A percentile compares a stretch with the other conserved stretches of the same genome.
Evolutionary conservation across 768 basidiomycete species (phyloP).

Genomic region (Aureoboletus auriporus): DNA sequence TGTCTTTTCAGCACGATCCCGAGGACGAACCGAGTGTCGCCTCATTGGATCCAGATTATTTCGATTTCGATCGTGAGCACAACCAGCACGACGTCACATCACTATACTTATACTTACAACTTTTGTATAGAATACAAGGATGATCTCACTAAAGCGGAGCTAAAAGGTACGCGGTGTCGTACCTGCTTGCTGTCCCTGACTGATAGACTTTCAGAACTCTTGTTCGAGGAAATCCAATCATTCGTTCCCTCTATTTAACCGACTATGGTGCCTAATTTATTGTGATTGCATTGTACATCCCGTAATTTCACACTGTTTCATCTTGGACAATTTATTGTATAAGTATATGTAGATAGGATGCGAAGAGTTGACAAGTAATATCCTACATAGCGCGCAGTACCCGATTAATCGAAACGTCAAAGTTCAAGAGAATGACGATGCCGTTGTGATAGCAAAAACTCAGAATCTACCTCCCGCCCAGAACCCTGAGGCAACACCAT

Average conservation of each 20-base stretch:
- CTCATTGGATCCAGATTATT: slow-evolving; percentile 79
- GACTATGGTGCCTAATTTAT: background rate
- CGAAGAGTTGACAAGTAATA: slow-evolving; percentile 10
- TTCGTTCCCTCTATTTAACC: slow-evolving; percentile 62
- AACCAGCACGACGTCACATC: background rate
- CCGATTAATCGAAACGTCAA: slow-evolving; percentile 8
- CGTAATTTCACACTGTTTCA: too few species aligned
- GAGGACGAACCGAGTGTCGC: slow-evolving; percentile 85
- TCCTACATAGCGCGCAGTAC: slow-evolving; percentile 13
- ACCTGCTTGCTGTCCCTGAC: slow-evolving; percentile 6
- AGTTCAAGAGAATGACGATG: background rate
- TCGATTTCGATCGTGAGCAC: slow-evolving; percentile 79
- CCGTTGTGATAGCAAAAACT: slow-evolving; percentile 1
- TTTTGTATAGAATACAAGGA: slow-evolving; percentile 59
- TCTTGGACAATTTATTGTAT: too few species aligned
- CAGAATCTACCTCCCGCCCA: slow-evolving; percentile 54
- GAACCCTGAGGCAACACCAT: slow-evolving; percentile 70
- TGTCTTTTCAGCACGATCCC: slow-evolving; percentile 62
- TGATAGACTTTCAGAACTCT: slow-evolving; percentile 41
- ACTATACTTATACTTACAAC: slow-evolving; percentile 3
- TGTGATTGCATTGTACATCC: background rate
- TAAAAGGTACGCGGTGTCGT: slow-evolving; percentile 43
- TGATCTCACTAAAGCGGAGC: slow-evolving; percentile 68
- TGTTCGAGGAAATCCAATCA: slow-evolving; percentile 80
- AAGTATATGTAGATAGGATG: background rate